A percentile compares a stretch with the other conserved stretches of the same genome.
Conservation (phyloP, 2,329 filamentous ascomycete species). For the Xylariaceae sp. region DNA sequence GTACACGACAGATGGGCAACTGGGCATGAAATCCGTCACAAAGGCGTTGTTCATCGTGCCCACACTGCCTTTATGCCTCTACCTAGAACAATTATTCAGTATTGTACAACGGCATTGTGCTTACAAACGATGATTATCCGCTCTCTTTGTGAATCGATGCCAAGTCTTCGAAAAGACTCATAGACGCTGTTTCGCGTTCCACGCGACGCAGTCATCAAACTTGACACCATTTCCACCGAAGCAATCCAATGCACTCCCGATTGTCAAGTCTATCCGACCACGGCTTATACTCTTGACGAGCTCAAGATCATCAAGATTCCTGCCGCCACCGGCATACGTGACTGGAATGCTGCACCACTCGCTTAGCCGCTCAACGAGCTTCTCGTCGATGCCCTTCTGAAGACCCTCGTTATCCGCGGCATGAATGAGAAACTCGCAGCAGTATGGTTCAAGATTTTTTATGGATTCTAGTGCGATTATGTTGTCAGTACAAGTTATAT, state of each 20-base stretch:
- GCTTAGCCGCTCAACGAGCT: constrained; percentile 71
- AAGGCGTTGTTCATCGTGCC: no score
- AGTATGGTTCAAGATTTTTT: constrained; percentile 77
- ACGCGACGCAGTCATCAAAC: constrained; percentile 83
- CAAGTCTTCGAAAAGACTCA: constrained; percentile 3
- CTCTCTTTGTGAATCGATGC: no score
- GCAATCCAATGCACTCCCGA: constrained; percentile 92
- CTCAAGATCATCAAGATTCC: constrained; percentile 76
- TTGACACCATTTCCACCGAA: constrained; percentile 86
- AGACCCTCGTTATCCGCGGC: constrained; percentile 95
- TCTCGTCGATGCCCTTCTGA: constrained; percentile 84
- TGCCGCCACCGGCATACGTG: constrained; percentile 93
- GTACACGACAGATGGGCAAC: no score
- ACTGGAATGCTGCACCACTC: constrained; percentile 89
- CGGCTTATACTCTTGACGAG: constrained; percentile 72
- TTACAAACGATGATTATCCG: no score
- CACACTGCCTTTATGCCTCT: no score
- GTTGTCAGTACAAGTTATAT: background rate
- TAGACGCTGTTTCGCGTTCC: constrained; percentile 60
- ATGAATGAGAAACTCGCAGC: constrained; percentile 94
- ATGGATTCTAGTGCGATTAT: constrained; percentile 64
- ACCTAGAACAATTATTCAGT: no score
- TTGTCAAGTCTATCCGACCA: constrained; percentile 87
- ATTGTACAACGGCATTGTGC: no score
- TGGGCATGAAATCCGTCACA: no score